Conservation (phyloP, 495 filamentous ascomycete genomes). For the Penicillium paxilli region DNA sequence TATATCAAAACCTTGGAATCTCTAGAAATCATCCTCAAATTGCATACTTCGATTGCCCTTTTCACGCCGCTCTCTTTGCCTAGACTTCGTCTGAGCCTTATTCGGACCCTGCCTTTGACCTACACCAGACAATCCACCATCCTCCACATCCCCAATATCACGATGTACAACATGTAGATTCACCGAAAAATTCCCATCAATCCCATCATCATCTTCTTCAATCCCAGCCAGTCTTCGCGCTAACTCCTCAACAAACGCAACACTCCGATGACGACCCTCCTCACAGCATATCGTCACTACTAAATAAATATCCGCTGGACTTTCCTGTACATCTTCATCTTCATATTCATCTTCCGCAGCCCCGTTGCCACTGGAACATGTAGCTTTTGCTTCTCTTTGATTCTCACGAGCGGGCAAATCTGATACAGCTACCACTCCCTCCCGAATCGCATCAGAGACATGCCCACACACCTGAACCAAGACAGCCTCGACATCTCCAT, state of each 20-base stretch:
- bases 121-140: background rate
- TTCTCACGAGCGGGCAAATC: too few species aligned
- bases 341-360: too few species aligned
- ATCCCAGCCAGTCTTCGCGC: conserved; percentile 1
- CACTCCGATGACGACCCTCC: conserved; percentile 17
- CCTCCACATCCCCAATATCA: background rate
- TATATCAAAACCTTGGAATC: too few species aligned
- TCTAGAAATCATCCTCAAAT: too few species aligned
- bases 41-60: background rate
- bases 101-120: background rate
- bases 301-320: conserved; percentile 5
- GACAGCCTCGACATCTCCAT: conserved; percentile 6
- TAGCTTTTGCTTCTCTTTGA: too few species aligned
- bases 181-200: background rate
- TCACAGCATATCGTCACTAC: conserved; percentile 18
- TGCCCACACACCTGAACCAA: background rate
- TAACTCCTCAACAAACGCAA: conserved; percentile 21
- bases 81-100: background rate
- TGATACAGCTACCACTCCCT: too few species aligned
- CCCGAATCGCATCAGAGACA: background rate
- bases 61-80: background rate
- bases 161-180: background rate
- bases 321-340: background rate
- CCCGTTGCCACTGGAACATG: too few species aligned
- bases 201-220: conserved; percentile 1